These are phyloP conservation scores for Eucalyptus globulus DNA, from an alignment of 345 rosid species.

Conservation along the genomic window DNA sequence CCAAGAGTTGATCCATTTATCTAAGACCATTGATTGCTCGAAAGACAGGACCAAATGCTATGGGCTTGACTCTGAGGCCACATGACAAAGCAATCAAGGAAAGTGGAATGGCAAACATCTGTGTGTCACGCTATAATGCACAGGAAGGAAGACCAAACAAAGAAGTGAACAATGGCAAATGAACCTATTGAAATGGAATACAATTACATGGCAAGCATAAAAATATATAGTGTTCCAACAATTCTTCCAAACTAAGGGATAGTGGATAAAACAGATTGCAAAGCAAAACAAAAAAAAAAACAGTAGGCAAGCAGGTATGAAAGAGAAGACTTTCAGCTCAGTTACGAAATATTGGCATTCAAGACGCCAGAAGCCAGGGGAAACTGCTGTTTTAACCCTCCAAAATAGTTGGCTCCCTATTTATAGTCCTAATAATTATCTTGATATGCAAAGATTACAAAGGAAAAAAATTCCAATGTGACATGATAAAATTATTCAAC, in stretches of 20 bases:
- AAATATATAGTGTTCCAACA: not conserved
- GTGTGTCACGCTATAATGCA: not conserved
- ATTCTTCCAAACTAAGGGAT: not conserved
- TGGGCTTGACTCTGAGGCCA: not conserved
- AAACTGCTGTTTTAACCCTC: not conserved
- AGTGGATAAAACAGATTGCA: not conserved
- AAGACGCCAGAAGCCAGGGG: not conserved
- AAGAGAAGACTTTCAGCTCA: not conserved
- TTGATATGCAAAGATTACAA: not conserved
- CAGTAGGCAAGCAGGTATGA: not conserved
- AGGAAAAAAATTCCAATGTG: not conserved
- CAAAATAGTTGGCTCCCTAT: not conserved
- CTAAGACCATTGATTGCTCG: not conserved
- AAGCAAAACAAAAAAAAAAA: not conserved
- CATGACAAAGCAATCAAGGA: not conserved
- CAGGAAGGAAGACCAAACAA: not conserved
- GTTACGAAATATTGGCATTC: not conserved
- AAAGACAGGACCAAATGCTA: not conserved
- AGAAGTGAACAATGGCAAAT: not conserved
- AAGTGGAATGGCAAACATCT: not conserved
- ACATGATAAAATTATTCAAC: not conserved
- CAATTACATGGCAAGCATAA: not conserved
- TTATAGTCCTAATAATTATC: not conserved
- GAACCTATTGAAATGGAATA: not conserved
- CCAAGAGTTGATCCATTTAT: not conserved